These are phyloP conservation scores for Pichia pseudocactophila DNA, from an alignment of 805 yeast species.

Conservation along the genomic window DNA sequence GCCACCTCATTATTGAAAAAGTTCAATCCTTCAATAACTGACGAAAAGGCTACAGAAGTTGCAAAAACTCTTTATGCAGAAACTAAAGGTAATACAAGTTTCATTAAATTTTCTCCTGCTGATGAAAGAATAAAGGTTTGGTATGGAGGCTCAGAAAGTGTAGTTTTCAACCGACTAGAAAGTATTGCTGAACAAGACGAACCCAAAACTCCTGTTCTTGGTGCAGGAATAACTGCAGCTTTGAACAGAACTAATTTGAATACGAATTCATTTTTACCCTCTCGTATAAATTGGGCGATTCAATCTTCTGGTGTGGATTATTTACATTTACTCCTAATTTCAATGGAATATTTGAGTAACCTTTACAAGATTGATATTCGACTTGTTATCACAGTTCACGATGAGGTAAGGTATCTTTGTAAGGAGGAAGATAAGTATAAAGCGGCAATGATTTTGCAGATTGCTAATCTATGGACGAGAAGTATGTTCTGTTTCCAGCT, in stretches of 20 bases:
- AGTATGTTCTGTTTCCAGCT: conserved; percentile 90
- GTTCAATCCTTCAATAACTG: conserved; percentile 65
- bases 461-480: conserved; percentile 91
- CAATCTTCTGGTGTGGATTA: conserved; percentile 98
- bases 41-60: conserved; percentile 51
- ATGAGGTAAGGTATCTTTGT: conserved; percentile 79
- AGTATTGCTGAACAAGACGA: conserved; percentile 70
- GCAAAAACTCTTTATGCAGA: conserved; percentile 65
- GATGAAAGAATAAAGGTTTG: conserved; percentile 31
- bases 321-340: conserved; percentile 69
- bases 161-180: conserved; percentile 84
- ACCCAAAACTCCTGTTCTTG: conserved; percentile 86
- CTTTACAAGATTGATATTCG: conserved; percentile 66
- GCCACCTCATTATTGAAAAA: conserved; percentile 78
- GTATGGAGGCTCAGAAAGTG: conserved; percentile 91
- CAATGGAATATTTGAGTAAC: conserved; percentile 76
- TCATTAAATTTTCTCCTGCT: conserved; percentile 10
- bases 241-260: conserved; percentile 57
- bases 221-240: conserved; percentile 89
- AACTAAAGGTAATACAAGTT: conserved; percentile 64
- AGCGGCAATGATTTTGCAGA: conserved; percentile 76
- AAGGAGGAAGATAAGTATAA: conserved; percentile 65
- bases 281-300: conserved; percentile 94
- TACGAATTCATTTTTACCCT: conserved; percentile 64
- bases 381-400: conserved; percentile 83